A percentile compares a stretch with the other conserved stretches of the same genome.
Conservation (phyloP, 2,329 filamentous ascomycete genomes). For the Aspergillus fumigatiaffinis region DNA sequence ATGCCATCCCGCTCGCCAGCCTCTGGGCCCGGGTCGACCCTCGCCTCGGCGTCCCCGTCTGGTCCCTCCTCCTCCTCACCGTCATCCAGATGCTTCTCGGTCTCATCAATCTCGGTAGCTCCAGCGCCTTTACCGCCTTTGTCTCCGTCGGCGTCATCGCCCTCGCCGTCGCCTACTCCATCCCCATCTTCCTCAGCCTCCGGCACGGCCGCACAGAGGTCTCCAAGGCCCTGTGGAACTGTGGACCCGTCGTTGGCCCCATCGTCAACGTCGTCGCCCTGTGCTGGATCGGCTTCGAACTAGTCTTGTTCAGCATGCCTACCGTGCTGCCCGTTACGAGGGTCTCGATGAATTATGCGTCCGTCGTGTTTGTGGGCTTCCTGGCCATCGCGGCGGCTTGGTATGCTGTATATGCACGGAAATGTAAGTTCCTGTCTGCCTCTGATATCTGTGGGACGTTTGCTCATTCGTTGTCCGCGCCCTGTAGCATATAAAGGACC, state of each 20-base stretch:
- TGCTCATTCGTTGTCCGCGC: background rate
- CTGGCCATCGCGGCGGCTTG: conserved; percentile 48
- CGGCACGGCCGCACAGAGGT: conserved; percentile 47
- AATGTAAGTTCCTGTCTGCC: conserved; percentile 37
- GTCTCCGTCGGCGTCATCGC: conserved; percentile 55
- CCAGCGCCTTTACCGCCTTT: conserved; percentile 48
- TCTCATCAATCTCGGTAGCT: conserved; percentile 48
- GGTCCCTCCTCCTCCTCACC: conserved; percentile 42
- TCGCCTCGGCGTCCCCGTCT: conserved; percentile 38
- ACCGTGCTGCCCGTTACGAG: conserved; percentile 51
- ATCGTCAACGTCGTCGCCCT: conserved; percentile 47
- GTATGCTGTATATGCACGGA: conserved; percentile 51
- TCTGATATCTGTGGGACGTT: background rate
- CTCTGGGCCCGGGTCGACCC: conserved; percentile 36
- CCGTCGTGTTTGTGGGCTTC: conserved; percentile 56
- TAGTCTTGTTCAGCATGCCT: conserved; percentile 54
- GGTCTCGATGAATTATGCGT: conserved; percentile 55
- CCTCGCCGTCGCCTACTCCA: conserved; percentile 53
- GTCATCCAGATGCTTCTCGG: conserved; percentile 48
- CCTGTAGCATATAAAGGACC: conserved; percentile 33
- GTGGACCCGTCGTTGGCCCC: conserved; percentile 42
- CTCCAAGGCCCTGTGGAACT: conserved; percentile 47
- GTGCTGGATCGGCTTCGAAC: conserved; percentile 50
- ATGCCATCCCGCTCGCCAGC: conserved; percentile 40
- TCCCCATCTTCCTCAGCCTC: conserved; percentile 53